phyloP scores from a whole-genome alignment of 2,329 filamentous ascomycete genomes.

The Nigrograna mackinnonii region DNA sequence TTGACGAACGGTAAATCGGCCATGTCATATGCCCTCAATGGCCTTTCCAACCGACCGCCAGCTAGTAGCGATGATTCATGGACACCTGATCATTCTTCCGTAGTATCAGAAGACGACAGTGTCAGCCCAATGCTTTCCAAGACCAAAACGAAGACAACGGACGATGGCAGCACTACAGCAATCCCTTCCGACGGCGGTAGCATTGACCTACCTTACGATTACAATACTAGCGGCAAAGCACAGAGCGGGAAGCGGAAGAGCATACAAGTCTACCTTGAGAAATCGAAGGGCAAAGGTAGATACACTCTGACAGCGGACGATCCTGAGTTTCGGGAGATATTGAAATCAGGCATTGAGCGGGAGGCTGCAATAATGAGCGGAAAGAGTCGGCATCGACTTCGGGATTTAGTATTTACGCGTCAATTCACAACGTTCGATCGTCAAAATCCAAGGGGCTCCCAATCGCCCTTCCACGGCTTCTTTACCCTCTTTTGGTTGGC shows the following conservation, averaged over 20 bases:
- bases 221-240: slow-evolving; percentile 1
- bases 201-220: slow-evolving; percentile 11
- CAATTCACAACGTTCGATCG: slow-evolving; percentile 77
- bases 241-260: slow-evolving; percentile 35
- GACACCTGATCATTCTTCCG: slow-evolving; percentile 27
- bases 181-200: slow-evolving; percentile 27
- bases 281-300: slow-evolving; percentile 48
- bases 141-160: slow-evolving; percentile 39
- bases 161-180: slow-evolving; percentile 25
- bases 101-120: slow-evolving; percentile 43
- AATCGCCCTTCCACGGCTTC: slow-evolving; percentile 77
- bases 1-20: slow-evolving; percentile 20
- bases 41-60: slow-evolving; percentile 22
- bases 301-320: slow-evolving; percentile 56
- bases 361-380: slow-evolving; percentile 38
- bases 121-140: slow-evolving; percentile 43
- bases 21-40: slow-evolving; percentile 30
- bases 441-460: slow-evolving; percentile 65
- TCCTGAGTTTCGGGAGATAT: slow-evolving; percentile 51
- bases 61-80: slow-evolving; percentile 25
- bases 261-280: slow-evolving; percentile 52
- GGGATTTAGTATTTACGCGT: slow-evolving; percentile 70
- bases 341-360: slow-evolving; percentile 47
- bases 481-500: slow-evolving; percentile 79
- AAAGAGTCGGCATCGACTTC: slow-evolving; percentile 45